Percentiles rank a stretch among this genome's conserved stretches.
Evolutionary conservation across 75 land plant genomes (phyloP).

Genomic region (Cryptomeria japonica): DNA sequence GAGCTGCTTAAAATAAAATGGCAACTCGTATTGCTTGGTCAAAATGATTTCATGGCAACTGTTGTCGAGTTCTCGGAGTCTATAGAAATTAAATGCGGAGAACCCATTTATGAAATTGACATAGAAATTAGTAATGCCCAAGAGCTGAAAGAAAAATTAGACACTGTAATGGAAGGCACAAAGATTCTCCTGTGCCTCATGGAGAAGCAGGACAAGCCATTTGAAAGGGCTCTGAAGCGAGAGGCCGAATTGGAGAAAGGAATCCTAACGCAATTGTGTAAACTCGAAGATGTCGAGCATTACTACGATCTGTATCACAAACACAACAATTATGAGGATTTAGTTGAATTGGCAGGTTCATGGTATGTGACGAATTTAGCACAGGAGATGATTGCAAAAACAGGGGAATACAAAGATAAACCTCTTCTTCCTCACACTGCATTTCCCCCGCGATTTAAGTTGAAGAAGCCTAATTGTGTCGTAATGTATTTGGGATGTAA

Average conservation of each 20-base stretch:
- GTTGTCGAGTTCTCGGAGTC: too few relatives aligned
- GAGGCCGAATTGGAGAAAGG: slow-evolving; percentile 46
- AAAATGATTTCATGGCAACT: too few relatives aligned
- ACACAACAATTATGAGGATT: too few relatives aligned
- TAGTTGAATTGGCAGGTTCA: neutral
- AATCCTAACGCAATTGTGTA: slow-evolving; percentile 62
- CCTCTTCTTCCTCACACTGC: neutral
- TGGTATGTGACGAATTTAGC: slow-evolving; percentile 45
- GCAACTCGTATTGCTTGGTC: too few relatives aligned
- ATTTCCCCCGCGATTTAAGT: neutral
- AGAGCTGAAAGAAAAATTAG: too few relatives aligned
- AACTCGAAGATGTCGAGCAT: neutral
- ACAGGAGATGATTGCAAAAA: slow-evolving; percentile 58
- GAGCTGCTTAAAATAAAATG: too few relatives aligned
- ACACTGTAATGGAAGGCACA: neutral
- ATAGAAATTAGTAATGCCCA: too few relatives aligned
- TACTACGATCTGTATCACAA: neutral
- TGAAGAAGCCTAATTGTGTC: neutral
- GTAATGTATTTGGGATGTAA: slow-evolving; percentile 62
- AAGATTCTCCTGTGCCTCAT: slow-evolving; percentile 40
- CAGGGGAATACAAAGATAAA: slow-evolving; percentile 41
- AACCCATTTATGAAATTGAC: too few relatives aligned
- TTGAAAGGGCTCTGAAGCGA: slow-evolving; percentile 53
- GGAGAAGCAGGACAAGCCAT: slow-evolving; percentile 22
- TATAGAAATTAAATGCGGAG: too few relatives aligned